Evolutionary conservation across 768 basidiomycete species (phyloP).

Genomic region (Kwoniella heveanensis): DNA sequence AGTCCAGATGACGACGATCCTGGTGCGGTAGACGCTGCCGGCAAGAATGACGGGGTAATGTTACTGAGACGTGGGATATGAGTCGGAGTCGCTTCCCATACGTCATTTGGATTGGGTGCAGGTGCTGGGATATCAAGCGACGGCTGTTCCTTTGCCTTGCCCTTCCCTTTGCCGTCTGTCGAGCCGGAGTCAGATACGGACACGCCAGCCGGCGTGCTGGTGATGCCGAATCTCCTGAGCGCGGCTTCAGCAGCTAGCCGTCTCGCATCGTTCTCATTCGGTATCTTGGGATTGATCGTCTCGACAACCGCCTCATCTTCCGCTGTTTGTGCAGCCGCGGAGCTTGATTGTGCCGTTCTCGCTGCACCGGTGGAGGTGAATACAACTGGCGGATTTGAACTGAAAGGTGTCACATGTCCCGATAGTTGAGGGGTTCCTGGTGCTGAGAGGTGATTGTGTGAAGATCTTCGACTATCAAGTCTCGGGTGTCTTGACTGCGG

Average conservation of each 20-base stretch:
- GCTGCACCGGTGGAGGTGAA: constrained; percentile 35
- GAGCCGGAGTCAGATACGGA: not conserved
- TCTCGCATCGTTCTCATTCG: constrained; percentile 54
- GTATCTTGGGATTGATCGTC: not conserved
- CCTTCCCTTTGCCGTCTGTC: constrained; percentile 14
- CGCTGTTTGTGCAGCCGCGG: not conserved
- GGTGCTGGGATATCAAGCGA: not conserved
- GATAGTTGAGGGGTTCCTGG: constrained; percentile 39
- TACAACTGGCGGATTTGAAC: constrained; percentile 39
- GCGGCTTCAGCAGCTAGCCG: constrained; percentile 72
- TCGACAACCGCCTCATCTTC: not conserved
- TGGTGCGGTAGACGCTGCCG: not conserved
- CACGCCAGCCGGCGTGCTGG: not conserved
- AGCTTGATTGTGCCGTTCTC: not conserved
- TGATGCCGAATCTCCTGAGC: constrained; percentile 59
- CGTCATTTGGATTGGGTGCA: not conserved
- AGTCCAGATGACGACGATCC: not conserved
- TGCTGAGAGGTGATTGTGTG: constrained; percentile 21
- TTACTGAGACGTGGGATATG: not conserved
- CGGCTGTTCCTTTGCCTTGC: constrained; percentile 25
- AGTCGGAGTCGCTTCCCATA: not conserved
- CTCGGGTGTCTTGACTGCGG: not conserved
- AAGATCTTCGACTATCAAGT: not conserved
- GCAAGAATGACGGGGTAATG: not conserved
- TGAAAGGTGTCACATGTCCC: constrained; percentile 34